These are phyloP conservation scores for Microbotryum lychnidis-dioicae DNA, from an alignment of 1,284 basidiomycete genomes.

Conservation along the genomic window DNA sequence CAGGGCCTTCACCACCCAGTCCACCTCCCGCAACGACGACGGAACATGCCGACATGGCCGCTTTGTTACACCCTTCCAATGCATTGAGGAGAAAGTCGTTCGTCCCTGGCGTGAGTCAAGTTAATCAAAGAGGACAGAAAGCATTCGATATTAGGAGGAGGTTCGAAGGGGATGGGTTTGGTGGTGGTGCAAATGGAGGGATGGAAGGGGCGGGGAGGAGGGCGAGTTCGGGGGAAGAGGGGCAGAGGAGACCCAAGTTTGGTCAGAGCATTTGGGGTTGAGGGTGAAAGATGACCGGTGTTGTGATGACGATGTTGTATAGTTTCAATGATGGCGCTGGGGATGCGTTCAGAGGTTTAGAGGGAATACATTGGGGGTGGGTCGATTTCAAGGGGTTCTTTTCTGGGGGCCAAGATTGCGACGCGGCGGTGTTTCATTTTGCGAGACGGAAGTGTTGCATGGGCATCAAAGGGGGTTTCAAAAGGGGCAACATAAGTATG, in stretches of 20 bases:
- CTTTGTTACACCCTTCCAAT: background rate
- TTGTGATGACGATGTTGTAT: background rate
- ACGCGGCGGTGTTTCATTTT: too few relatives aligned
- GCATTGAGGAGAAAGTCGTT: slow-evolving; percentile 4
- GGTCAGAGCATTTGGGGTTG: slow-evolving; percentile 15
- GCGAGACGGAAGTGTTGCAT: too few relatives aligned
- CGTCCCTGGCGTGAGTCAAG: background rate
- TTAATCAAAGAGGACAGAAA: background rate
- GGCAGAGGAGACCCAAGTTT: slow-evolving; percentile 5
- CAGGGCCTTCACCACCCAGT: background rate
- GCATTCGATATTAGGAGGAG: background rate
- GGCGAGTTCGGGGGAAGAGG: slow-evolving; percentile 9
- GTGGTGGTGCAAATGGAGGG: background rate
- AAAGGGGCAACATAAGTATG: background rate
- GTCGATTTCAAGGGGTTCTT: too few relatives aligned
- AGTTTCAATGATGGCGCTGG: background rate
- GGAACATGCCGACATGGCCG: too few relatives aligned
- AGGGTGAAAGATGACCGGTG: too few relatives aligned
- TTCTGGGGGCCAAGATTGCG: too few relatives aligned
- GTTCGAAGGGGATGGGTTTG: background rate
- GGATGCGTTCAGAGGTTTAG: too few relatives aligned
- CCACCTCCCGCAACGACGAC: background rate
- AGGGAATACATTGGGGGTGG: background rate
- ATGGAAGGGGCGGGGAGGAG: slow-evolving; percentile 6
- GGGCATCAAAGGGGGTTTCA: background rate